phyloP scores from a whole-genome alignment of 306 rosid genomes.

The Quercus wislizeni region DNA sequence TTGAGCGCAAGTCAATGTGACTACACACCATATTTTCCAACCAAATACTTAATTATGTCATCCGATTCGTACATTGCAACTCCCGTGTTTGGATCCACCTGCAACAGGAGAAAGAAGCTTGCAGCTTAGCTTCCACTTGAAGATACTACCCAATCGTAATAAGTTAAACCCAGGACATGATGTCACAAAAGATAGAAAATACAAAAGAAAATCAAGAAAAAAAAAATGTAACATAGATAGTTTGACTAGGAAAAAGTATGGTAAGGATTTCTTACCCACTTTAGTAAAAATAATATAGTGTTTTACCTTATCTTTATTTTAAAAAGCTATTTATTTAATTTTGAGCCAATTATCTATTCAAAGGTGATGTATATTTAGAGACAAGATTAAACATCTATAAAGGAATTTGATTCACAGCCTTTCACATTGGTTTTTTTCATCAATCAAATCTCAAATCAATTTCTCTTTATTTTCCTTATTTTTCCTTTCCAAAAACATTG shows the following conservation, averaged over 20 bases:
- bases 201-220: background rate
- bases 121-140: constrained; percentile 16
- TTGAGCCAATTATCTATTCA: background rate
- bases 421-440: background rate
- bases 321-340: background rate
- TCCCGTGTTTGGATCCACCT: constrained; percentile 97
- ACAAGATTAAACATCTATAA: background rate
- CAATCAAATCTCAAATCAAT: background rate
- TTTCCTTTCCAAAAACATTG: background rate
- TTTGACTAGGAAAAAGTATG: background rate
- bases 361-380: background rate
- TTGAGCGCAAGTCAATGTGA: background rate
- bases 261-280: constrained; percentile 8
- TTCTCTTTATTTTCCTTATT: background rate
- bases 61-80: constrained; percentile 97
- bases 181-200: constrained; percentile 7
- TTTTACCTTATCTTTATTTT: background rate
- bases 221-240: background rate
- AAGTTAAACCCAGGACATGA: constrained; percentile 5
- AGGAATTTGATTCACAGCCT: background rate
- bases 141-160: background rate
- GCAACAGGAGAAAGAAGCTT: constrained; percentile 27
- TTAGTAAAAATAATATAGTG: background rate
- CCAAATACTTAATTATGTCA: constrained; percentile 87
- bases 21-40: constrained; percentile 68